phyloP scores from a whole-genome alignment of 176 grass and related monocot genomes.

The Juncus effusus region DNA sequence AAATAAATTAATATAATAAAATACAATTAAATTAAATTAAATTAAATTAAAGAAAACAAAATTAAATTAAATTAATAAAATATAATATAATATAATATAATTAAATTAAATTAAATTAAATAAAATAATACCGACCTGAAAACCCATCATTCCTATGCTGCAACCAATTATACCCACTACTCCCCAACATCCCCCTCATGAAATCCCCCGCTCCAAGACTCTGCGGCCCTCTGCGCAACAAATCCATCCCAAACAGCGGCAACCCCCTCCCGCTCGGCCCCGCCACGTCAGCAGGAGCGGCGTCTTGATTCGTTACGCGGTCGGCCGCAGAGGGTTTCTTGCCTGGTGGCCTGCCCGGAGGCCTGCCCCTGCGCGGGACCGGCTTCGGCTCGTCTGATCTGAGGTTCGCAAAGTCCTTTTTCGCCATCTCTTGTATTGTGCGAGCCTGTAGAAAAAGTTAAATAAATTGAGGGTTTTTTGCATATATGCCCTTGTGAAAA shows the following conservation, averaged over 20 bases:
- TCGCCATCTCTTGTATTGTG: slow-evolving; percentile 92
- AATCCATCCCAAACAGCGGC: slow-evolving; percentile 35
- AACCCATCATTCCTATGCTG: slow-evolving; percentile 46
- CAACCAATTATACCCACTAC: slow-evolving; percentile 12
- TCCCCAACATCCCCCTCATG: slow-evolving; percentile 39
- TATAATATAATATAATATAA: too few species aligned
- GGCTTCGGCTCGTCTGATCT: slow-evolving; percentile 84
- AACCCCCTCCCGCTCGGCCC: slow-evolving; percentile 38
- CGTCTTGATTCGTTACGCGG: slow-evolving; percentile 34
- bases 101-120: too few species aligned
- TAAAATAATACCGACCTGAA: slow-evolving; percentile 48
- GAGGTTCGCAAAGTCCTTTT: slow-evolving; percentile 93
- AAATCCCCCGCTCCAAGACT: slow-evolving; percentile 38
- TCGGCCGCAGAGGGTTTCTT: slow-evolving; percentile 58
- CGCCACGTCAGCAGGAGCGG: slow-evolving; percentile 38
- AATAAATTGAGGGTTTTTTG: not conserved
- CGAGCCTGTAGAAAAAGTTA: slow-evolving; percentile 53
- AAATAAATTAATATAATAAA: too few species aligned
- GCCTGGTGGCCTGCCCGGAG: slow-evolving; percentile 77
- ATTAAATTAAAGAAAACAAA: not conserved
- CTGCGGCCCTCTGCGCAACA: slow-evolving; percentile 38
- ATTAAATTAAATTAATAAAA: not conserved
- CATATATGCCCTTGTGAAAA: not conserved
- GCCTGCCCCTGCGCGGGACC: slow-evolving; percentile 64
- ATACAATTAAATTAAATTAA: too few species aligned